Conservation (phyloP, 495 filamentous ascomycete species). For the Tuber melanosporum region DNA sequence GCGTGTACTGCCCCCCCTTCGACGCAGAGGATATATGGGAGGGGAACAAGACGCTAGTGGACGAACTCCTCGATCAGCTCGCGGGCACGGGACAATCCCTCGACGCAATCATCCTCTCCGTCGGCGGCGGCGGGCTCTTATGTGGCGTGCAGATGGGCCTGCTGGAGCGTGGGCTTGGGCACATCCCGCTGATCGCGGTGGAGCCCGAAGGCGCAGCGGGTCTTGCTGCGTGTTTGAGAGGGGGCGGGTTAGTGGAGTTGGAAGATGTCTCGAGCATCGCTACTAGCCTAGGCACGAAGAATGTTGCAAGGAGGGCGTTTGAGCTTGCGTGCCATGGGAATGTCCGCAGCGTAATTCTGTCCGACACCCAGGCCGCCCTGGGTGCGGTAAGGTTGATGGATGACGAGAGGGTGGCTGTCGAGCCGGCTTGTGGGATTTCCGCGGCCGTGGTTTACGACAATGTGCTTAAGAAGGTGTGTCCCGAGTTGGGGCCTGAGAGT, state of each 20-base stretch:
- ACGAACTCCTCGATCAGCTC: slow-evolving; percentile 56
- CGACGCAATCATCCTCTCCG: slow-evolving; percentile 72
- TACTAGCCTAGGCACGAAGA: slow-evolving; percentile 66
- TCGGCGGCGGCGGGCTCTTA: slow-evolving; percentile 84
- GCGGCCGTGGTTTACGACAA: slow-evolving; percentile 61
- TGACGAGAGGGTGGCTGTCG: slow-evolving; percentile 72
- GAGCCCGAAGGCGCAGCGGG: slow-evolving; percentile 79
- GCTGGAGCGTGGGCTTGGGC: slow-evolving; percentile 45
- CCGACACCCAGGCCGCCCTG: slow-evolving; percentile 73
- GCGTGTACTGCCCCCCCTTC: slow-evolving; percentile 88
- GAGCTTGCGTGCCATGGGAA: slow-evolving; percentile 48
- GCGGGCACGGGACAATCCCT: slow-evolving; percentile 34
- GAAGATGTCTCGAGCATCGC: slow-evolving; percentile 74
- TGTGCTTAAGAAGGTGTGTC: slow-evolving; percentile 56
- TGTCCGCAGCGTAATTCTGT: slow-evolving; percentile 63
- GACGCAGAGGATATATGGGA: slow-evolving; percentile 81
- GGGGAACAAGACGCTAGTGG: slow-evolving; percentile 65
- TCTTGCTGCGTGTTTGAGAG: slow-evolving; percentile 55
- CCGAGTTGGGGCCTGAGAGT: slow-evolving; percentile 52
- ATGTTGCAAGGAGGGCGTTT: slow-evolving; percentile 67
- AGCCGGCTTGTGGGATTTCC: slow-evolving; percentile 76
- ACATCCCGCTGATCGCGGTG: slow-evolving; percentile 59
- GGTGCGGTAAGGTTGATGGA: slow-evolving; percentile 70
- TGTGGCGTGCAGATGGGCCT: slow-evolving; percentile 72
- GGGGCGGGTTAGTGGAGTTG: slow-evolving; percentile 59